Base-by-base conservation (phyloP, 805 yeast species). In the Limtongia smithiae region DNA sequence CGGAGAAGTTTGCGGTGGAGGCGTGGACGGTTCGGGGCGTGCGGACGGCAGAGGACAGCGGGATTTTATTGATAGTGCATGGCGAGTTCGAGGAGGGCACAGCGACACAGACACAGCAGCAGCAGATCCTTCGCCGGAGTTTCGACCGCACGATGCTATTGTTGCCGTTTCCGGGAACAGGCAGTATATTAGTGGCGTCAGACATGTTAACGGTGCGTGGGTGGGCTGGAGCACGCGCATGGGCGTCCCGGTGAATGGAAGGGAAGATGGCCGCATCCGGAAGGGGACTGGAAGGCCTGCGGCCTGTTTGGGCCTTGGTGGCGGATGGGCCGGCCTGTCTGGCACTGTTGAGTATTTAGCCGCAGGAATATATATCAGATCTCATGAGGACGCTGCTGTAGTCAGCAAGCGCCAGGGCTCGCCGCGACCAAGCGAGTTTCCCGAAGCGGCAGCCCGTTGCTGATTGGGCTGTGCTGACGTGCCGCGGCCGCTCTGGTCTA, bases 121-220 rank as follows among this genome's bases (percentile, higher is more conserved):
- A 37, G 22, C 27, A 17, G 30, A 36, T 34, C 27, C 68, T 82
- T 31, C 74, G 73, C 58, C 83, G 93, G 64, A 80, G 93, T 8
- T 93, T 93, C 66, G 98, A 93, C 65, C 76, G 98, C 62, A 75
- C 83, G 0, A 81, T 93, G 64, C 72, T 86, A n/a, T 71, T 85
- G 22, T 82, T 89, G 1, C 81, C 85, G 12, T 82, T 82, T 1
- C 83, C 82, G 12, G 77, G 81, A 15, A 75, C 76, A 48, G 85
- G 89, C 3, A 70, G 79, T 27, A 79, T 87, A 71, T 71, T 88
- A n/a, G 80, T 93, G 27, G 96, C 95, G 14, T 83, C 94, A 30
- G 98, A 93, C 67, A 65, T 86, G 64, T 71, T 93, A 44, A 73
- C 81, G 14, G 68, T 93, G 3, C 79, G 95, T 55, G 75, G 82